Percentiles rank a stretch among this genome's conserved stretches.
Evolutionary conservation across 1,139 yeast genomes (phyloP).

Genomic region (Chernovozyma sophiae-reginae): DNA sequence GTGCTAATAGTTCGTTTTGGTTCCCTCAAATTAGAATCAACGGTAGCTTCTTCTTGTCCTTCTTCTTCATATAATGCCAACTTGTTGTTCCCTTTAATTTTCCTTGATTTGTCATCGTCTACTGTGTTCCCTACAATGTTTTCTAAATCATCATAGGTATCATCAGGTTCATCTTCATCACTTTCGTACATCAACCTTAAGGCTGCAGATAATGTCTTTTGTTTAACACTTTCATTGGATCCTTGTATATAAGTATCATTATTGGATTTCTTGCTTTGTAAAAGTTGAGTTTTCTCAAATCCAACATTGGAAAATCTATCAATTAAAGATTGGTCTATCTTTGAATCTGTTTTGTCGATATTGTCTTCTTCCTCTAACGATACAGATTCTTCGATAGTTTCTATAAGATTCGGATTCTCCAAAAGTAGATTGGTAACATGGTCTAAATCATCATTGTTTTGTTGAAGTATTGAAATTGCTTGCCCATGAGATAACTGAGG

Average conservation of each 20-base stretch:
- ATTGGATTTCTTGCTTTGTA: constrained; percentile 2
- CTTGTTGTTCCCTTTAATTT: constrained; percentile 4
- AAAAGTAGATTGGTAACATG: constrained; percentile 54
- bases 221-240: constrained; percentile 36
- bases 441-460: constrained; percentile 53
- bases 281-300: constrained; percentile 18
- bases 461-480: constrained; percentile 43
- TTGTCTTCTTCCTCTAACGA: not conserved
- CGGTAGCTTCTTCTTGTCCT: constrained; percentile 11
- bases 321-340: constrained; percentile 10
- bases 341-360: constrained; percentile 5
- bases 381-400: constrained; percentile 14
- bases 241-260: not conserved
- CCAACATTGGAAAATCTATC: constrained; percentile 11
- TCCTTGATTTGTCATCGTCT: constrained; percentile 2
- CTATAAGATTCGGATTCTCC: constrained; percentile 51
- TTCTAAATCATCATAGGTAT: constrained; percentile 77
- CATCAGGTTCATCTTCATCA: constrained; percentile 81
- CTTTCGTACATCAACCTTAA: constrained; percentile 61
- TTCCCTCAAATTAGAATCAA: constrained; percentile 15
- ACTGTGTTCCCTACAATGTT: constrained; percentile 26
- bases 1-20: constrained; percentile 10
- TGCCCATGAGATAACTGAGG: constrained; percentile 49
- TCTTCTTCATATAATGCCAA: constrained; percentile 16
- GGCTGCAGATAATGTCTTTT: constrained; percentile 61